These are phyloP conservation scores for Crataegus laevigata DNA, from an alignment of 306 rosid genomes.

Conservation along the genomic window DNA sequence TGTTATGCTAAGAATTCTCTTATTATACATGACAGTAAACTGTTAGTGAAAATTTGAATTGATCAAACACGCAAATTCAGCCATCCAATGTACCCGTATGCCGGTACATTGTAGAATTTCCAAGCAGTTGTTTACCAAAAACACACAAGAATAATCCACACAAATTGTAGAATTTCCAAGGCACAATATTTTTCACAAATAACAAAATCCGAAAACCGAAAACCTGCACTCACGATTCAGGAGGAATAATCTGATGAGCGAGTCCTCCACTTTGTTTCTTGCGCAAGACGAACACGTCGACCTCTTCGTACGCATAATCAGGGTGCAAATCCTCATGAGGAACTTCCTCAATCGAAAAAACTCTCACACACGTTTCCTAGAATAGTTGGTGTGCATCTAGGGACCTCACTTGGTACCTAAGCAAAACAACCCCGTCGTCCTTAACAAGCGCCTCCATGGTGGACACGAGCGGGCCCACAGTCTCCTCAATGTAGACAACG, in stretches of 20 bases:
- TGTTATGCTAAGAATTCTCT: not conserved
- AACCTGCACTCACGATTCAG: not conserved
- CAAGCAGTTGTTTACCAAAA: not conserved
- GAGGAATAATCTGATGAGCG: not conserved
- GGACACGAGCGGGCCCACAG: slow-evolving; percentile 44
- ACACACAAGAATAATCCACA: not conserved
- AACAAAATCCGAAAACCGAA: not conserved
- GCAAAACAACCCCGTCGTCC: slow-evolving; percentile 58
- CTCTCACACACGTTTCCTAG: slow-evolving; percentile 51
- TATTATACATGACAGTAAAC: no score
- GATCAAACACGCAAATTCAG: no score
- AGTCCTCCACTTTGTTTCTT: slow-evolving; percentile 38
- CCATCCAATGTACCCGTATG: no score
- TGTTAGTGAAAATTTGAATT: no score
- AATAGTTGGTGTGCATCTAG: slow-evolving; percentile 65
- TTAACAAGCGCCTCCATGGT: slow-evolving; percentile 59
- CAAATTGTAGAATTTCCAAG: not conserved
- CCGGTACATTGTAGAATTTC: not conserved
- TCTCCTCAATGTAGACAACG: slow-evolving; percentile 78
- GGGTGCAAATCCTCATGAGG: slow-evolving; percentile 65
- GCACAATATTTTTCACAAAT: no score
- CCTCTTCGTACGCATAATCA: slow-evolving; percentile 73
- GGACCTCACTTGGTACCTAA: slow-evolving; percentile 68
- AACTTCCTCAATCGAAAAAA: slow-evolving; percentile 43
- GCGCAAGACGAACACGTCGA: slow-evolving; percentile 53